A percentile compares a stretch with the other conserved stretches of the same genome.
These are phyloP conservation scores for Monosporascus sp. DNA, from an alignment of 2,329 filamentous ascomycete genomes.

Conservation along the genomic window DNA sequence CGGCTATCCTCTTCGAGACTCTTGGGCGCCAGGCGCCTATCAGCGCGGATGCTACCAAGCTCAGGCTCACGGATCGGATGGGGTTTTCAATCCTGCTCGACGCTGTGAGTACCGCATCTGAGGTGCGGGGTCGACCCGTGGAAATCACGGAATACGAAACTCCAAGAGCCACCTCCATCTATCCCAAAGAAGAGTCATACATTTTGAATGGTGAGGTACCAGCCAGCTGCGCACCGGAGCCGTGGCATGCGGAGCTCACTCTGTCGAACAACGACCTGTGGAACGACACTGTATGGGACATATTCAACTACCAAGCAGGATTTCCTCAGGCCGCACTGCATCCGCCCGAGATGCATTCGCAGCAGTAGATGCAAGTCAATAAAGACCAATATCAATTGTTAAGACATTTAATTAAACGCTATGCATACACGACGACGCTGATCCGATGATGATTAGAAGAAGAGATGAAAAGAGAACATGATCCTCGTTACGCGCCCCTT, in stretches of 20 bases:
- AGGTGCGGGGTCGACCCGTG: slow-evolving; percentile 10
- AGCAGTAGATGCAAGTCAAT: not conserved
- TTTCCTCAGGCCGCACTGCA: not conserved
- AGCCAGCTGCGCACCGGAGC: slow-evolving; percentile 7
- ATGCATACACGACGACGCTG: too few relatives aligned
- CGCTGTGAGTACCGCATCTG: slow-evolving; percentile 13
- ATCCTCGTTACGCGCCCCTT: too few relatives aligned
- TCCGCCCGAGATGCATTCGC: not conserved
- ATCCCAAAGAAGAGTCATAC: not conserved
- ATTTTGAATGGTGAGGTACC: not conserved
- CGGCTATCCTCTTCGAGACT: slow-evolving; percentile 20
- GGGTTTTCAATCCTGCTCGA: slow-evolving; percentile 20
- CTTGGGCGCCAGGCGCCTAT: slow-evolving; percentile 19
- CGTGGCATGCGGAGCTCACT: slow-evolving; percentile 16
- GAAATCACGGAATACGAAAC: slow-evolving; percentile 8
- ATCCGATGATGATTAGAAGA: too few relatives aligned
- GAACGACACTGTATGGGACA: slow-evolving; percentile 20
- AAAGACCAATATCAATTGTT: not conserved
- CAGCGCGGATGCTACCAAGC: slow-evolving; percentile 10
- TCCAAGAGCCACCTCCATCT: not conserved
- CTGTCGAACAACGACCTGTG: slow-evolving; percentile 18
- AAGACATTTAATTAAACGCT: too few relatives aligned
- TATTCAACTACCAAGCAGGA: slow-evolving; percentile 13
- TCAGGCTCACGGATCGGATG: slow-evolving; percentile 16
- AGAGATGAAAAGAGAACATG: too few relatives aligned